Evolutionary conservation across 306 rosid species (phyloP).

Genomic region (Pterocarpus santalinus): DNA sequence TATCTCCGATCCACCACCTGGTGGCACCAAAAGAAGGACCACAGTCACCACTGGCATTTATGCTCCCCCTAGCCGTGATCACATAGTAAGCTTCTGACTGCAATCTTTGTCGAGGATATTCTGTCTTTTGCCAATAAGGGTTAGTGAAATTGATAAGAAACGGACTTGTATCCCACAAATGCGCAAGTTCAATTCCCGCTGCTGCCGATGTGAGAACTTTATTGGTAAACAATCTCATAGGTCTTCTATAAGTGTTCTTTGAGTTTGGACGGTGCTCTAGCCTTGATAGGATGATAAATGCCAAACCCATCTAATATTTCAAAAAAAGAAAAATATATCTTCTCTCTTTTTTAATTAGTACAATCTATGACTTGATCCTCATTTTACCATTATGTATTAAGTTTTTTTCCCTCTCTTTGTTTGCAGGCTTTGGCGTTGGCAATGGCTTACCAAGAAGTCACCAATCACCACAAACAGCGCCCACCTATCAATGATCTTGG

Average conservation of each 20-base stretch:
- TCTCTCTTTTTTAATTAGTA: neutral
- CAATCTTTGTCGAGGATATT: neutral
- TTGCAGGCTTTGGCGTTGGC: constrained; percentile 73
- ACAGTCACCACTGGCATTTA: constrained; percentile 68
- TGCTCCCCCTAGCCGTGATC: constrained; percentile 68
- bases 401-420: neutral
- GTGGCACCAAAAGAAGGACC: constrained; percentile 54
- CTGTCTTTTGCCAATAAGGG: too few relatives aligned
- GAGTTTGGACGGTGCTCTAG: too few relatives aligned
- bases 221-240: too few relatives aligned
- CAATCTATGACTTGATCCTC: neutral
- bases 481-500: constrained; percentile 75
- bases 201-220: too few relatives aligned
- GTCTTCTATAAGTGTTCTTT: too few relatives aligned
- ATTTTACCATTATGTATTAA: neutral
- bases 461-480: constrained; percentile 72
- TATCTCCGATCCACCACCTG: constrained; percentile 58
- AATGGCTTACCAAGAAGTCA: constrained; percentile 75
- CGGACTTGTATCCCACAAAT: too few relatives aligned
- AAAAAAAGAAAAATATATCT: too few relatives aligned
- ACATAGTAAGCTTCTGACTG: constrained; percentile 53
- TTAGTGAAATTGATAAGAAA: too few relatives aligned
- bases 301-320: too few relatives aligned
- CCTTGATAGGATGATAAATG: too few relatives aligned
- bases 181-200: too few relatives aligned